A percentile compares a stretch with the other conserved stretches of the same genome.
These are phyloP conservation scores for Schrenkiella parvula DNA, from an alignment of 345 rosid species.

Conservation along the genomic window DNA sequence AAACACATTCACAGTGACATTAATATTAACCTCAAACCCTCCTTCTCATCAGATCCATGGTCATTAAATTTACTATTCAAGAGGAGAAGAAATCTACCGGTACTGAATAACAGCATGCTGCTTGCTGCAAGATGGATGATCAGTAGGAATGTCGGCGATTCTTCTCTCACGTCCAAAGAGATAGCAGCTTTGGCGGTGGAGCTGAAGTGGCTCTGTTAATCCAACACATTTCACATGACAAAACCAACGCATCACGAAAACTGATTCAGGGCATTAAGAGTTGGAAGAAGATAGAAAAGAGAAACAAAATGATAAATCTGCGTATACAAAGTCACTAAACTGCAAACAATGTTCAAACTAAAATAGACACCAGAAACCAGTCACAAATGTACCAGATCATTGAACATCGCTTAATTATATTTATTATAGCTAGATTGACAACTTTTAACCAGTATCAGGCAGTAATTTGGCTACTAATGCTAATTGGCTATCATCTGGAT, in stretches of 20 bases:
- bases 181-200: constrained; percentile 95
- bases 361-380: not conserved
- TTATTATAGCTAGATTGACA: not conserved
- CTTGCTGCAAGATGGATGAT: constrained; percentile 99
- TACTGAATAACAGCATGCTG: constrained; percentile 96
- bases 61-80: not conserved
- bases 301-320: not conserved
- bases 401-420: not conserved
- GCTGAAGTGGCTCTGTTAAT: constrained; percentile 79
- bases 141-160: constrained; percentile 89
- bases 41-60: not conserved
- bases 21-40: not conserved
- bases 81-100: constrained; percentile 43
- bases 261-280: not conserved
- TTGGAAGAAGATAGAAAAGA: not conserved
- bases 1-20: constrained; percentile 23
- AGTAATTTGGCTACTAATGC: not conserved
- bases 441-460: not conserved
- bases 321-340: not conserved
- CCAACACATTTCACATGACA: constrained; percentile 13
- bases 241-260: not conserved
- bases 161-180: constrained; percentile 97
- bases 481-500: not conserved
- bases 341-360: constrained; percentile 1
- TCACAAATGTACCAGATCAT: not conserved